Conservation (phyloP, 257 asterid species). For the Thymus quinquecostatus region DNA sequence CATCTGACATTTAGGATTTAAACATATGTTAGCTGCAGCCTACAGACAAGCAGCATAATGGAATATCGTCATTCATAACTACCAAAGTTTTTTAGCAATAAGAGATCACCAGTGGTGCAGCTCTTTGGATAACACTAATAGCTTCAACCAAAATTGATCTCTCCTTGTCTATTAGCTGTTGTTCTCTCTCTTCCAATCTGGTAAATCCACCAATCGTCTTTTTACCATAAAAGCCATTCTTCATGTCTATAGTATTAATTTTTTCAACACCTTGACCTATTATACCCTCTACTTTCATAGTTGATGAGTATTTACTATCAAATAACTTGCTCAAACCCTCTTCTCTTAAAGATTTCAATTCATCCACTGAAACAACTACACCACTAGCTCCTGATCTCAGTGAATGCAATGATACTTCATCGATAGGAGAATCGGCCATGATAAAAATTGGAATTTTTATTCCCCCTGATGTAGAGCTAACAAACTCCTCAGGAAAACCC, state of each 20-base stretch:
- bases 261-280: constrained; percentile 36
- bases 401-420: constrained; percentile 40
- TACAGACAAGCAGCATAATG: constrained; percentile 32
- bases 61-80: constrained; percentile 42
- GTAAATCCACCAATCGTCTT: constrained; percentile 56
- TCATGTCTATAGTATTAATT: constrained; percentile 36
- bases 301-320: constrained; percentile 36
- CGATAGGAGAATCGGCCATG: constrained; percentile 51
- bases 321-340: constrained; percentile 52
- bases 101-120: constrained; percentile 94
- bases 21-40: constrained; percentile 38
- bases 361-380: constrained; percentile 68
- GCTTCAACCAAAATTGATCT: constrained; percentile 67
- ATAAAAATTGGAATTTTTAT: constrained; percentile 80
- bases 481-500: constrained; percentile 47
- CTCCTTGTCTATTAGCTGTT: constrained; percentile 64
- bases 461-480: constrained; percentile 50
- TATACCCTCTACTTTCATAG: constrained; percentile 40
- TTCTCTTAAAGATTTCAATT: constrained; percentile 49
- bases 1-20: constrained; percentile 75
- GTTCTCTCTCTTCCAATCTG: constrained; percentile 66
- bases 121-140: constrained; percentile 62
- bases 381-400: constrained; percentile 83
- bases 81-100: constrained; percentile 59
- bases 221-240: constrained; percentile 70